Base-by-base conservation (phyloP, 2,329 filamentous ascomycete species). In the Dissoconium aciculare region DNA sequence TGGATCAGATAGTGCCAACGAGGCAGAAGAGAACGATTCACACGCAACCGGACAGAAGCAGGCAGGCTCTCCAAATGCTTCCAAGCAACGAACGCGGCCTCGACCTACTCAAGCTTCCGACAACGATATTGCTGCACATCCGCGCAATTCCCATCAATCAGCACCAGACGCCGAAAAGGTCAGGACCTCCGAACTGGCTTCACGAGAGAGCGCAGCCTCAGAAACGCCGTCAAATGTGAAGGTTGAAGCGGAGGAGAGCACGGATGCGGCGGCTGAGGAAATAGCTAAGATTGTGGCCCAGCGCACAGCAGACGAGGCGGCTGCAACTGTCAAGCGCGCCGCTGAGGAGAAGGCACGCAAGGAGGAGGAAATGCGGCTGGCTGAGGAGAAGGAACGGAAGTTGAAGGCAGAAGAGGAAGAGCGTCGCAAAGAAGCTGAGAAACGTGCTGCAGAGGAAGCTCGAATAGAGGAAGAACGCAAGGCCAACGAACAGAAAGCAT, bases 301-400 rank as follows among this genome's bases (percentile, higher is more conserved):
- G 27, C 35, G 37, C n/a, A 31, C 35, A 13, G 38, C 37, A 9
- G 35, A 31, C 24, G 37, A 37, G 27, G 38, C 29, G 4, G 19
- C 19, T 23, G 19, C 19, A 23, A n/a, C 19, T 8, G 19, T 8
- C 8, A 23, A 23, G 19, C 35, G 35, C 14, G 28, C 32, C 5
- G 35, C 39, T 12, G 40, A 37, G 17, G 39, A 42, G 25, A 37
- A 43, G 15, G 31, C 41, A n/a, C 32, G 33, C 15, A 33, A 41
- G 31, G 43, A 35, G 5, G 48, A 53, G 27, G 41, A 43, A 30
- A 33, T 39, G 25, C 39, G 47, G 11, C 37, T 39, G 30, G 46
- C 40, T 4, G 46, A 48, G 38, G 41, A 46, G 23, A 37, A 38
- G 21, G 39, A 36, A n/a, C 37, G 37, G 12, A 35, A 39, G 29